Evolutionary conservation across 2,329 filamentous ascomycete species (phyloP), one percentile per base, ranked within the genome.

Genomic region (Alternaria infectoria): DNA sequence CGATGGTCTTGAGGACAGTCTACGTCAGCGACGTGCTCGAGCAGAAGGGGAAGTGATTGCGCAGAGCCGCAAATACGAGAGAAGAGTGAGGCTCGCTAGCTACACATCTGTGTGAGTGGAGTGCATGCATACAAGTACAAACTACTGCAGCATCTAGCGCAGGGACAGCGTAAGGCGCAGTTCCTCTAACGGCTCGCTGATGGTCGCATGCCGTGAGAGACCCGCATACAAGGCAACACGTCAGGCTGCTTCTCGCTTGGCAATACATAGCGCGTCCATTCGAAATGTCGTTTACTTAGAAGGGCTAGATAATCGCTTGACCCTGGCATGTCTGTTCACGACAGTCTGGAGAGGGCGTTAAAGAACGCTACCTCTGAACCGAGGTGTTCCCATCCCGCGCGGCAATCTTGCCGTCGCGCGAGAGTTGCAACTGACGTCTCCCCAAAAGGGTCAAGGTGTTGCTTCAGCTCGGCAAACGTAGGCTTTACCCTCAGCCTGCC

Each of bases 211-310:
- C 66, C 59, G 70, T 70, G 66, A 59, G 65, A 56, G 63, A 57
- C 63, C 36, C 69, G 61, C 70, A 68, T 61, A 68, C 54, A 58
- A 69, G 64, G 62, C 63, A 62, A 60, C 30, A 62, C 19, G 64
- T 62, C 65, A 76, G 74, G 71, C 74, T 67, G 65, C 67, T 63
- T 75, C 56, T 44, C 17, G 55, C 69, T 71, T 68, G 66, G 68
- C 70, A 32, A 26, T 52, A 56, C 19, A 47, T 40, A 66, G 64
- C 65, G 61, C 56, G 56, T 45, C 56, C 61, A 45, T 28, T 17
- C 30, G 51, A 45, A 54, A 57, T 54, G 47, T 28, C 47, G 19
- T 59, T 62, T 59, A 49, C 59, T 62, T 12, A 51, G 58, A 36
- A 23, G 17, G 32, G 61, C 23, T 61, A 57, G 61, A 7, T 9